Percentiles rank a stretch among this genome's conserved stretches.
Conservation (phyloP, 2,329 filamentous ascomycete species). For the Nothophoma quercina region DNA sequence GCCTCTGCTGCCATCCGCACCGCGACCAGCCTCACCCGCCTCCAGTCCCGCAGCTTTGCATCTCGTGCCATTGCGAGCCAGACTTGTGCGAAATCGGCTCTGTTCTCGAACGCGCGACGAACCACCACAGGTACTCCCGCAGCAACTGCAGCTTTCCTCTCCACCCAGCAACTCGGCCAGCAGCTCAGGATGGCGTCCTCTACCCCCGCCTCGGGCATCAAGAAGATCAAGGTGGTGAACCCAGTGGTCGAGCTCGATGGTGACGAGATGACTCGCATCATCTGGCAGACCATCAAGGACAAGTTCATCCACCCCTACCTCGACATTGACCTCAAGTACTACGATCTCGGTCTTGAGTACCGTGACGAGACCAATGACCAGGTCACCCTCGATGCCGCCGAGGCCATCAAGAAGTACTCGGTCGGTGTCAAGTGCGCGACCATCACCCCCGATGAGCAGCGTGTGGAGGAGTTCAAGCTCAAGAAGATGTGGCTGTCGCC, state of each 20-base stretch:
- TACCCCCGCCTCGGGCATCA: slow-evolving; percentile 72
- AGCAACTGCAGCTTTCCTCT: slow-evolving; percentile 13
- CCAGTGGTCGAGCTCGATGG: slow-evolving; percentile 97
- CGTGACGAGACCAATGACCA: slow-evolving; percentile 95
- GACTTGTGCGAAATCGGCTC: slow-evolving; percentile 34
- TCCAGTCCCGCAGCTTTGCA: slow-evolving; percentile 39
- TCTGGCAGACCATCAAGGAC: slow-evolving; percentile 99
- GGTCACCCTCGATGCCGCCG: slow-evolving; percentile 92
- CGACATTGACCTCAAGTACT: slow-evolving; percentile 98
- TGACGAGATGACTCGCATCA: slow-evolving; percentile 95
- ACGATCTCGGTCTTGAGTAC: slow-evolving; percentile 91
- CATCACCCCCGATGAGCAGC: slow-evolving; percentile 96
- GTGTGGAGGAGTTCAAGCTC: slow-evolving; percentile 97
- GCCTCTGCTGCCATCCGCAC: slow-evolving; percentile 37
- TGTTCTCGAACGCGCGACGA: slow-evolving; percentile 26
- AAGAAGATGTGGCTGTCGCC: slow-evolving; percentile 99
- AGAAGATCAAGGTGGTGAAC: slow-evolving; percentile 99
- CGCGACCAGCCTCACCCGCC: slow-evolving; percentile 26
- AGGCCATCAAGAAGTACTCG: slow-evolving; percentile 98
- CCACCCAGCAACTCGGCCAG: slow-evolving; percentile 9
- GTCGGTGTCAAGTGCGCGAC: slow-evolving; percentile 99
- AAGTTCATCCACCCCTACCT: slow-evolving; percentile 98
- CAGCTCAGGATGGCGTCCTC: slow-evolving; percentile 45
- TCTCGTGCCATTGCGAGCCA: slow-evolving; percentile 39
- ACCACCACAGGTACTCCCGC: slow-evolving; percentile 20